Evolutionary conservation across 1,139 yeast genomes (phyloP), one percentile per base, ranked within the genome.

Genomic region (Hemisphaericaspora xylofermentans): DNA sequence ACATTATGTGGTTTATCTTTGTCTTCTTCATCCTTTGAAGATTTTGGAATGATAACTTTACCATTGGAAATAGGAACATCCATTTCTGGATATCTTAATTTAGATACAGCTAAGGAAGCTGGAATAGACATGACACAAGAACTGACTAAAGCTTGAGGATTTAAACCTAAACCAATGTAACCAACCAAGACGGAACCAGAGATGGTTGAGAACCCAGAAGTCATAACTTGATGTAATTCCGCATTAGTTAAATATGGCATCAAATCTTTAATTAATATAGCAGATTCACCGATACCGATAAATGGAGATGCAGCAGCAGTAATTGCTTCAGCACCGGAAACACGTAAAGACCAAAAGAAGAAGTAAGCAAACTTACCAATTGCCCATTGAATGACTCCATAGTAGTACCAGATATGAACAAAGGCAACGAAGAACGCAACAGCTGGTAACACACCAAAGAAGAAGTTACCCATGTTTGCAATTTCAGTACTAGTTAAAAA

Each of bases 41-140:
- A 52, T 36, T 74, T 74, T 5, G 80, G 76, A 43, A 77, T 62
- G 17, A 72, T 68, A 29, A 75, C 70, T 41, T 63, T 64, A 36
- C 83, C 82, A 42, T 70, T 60, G 18, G 85, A 73, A 33, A 80
- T 52, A 2, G 85, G 72, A 45, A 66, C 71, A 51, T 81, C 85
- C 15, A 78, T 71, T 56, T 81, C 87, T 13, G 87, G 87, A 50
- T 64, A 68, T 58, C 86, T 71, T 50, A 81, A 66, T 56, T 80
- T 80, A 14, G 86, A 78, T 19, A 80, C 76, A 8, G 85, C 84
- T 46, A 81, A 64, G 8, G 84, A 76, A 24, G 84, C 83, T 6
- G 87, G 87, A 56, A 81, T 80, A 2, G 85, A 80, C 87, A 81
- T 81, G 45, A 81, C 83, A 69, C 86, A 81, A 21, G 84, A 77